Evolutionary conservation across 371 early-diverging fungal genomes (phyloP), one percentile per base, ranked within the genome.

Genomic region (Sporodiniella umbellata): DNA sequence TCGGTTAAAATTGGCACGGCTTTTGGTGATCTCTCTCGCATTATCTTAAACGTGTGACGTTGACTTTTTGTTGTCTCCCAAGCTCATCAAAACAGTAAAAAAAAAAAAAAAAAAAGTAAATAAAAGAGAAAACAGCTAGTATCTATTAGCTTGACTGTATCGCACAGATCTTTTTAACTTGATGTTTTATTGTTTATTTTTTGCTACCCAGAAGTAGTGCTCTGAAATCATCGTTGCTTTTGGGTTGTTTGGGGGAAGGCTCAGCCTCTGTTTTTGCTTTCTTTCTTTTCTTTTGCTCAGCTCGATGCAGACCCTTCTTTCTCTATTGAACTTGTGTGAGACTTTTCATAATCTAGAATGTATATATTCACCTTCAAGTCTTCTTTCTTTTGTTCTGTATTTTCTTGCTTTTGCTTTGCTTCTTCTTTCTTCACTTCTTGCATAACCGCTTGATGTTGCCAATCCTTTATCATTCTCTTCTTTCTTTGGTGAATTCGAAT

Each of bases 151-250:
- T n/a, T n/a, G n/a, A n/a, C n/a, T n/a, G n/a, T n/a, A n/a, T n/a
- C n/a, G n/a, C n/a, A n/a, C n/a, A n/a, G n/a, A n/a, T n/a, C n/a
- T n/a, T n/a, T n/a, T n/a, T n/a, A n/a, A n/a, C n/a, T n/a, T n/a
- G n/a, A n/a, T n/a, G n/a, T n/a, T n/a, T n/a, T n/a, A n/a, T n/a
- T n/a, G n/a, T n/a, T n/a, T n/a, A n/a, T 33, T 23, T 12, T 55
- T 67, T 53, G 28, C 66, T 66, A 26, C 58, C 64, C 5, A 70
- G 37, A 19, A 74, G 45, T 64, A 74, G 56, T 10, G 66, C 64
- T 12, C 74, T 40, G 31, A 74, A 74, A 51, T 74, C 74, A 42
- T 68, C 62, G 45, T 74, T 70, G 24, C 51, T 54, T 39, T 62
- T 63, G n/a, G n/a, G n/a, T 43, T 45, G 14, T 33, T 10, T 40